Evolutionary conservation across 257 asterid genomes (phyloP).

Genomic region (Paraleonurus japonicus): DNA sequence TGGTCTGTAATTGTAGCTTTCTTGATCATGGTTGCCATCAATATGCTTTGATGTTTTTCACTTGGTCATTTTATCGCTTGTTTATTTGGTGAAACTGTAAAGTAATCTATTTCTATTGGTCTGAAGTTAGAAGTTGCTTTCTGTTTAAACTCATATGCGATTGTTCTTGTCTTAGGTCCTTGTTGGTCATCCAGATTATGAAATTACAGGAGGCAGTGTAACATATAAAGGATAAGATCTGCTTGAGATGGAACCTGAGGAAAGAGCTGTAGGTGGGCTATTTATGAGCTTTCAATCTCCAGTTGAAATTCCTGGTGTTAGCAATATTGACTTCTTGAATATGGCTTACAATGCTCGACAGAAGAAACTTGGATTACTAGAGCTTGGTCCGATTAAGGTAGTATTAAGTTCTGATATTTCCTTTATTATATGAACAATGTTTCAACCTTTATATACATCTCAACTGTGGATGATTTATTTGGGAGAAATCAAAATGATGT

Average conservation of each 20-base stretch:
- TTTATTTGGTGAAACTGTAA: background rate
- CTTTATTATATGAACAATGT: background rate
- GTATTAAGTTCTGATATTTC: background rate
- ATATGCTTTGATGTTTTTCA: background rate
- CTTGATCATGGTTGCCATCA: background rate
- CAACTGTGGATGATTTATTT: background rate
- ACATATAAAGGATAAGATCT: constrained; percentile 82
- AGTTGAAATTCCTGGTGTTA: constrained; percentile 93
- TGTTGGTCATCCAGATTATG: constrained; percentile 99
- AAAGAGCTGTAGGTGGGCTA: constrained; percentile 91
- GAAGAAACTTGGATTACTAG: constrained; percentile 75
- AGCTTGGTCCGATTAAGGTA: constrained; percentile 98
- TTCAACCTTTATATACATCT: background rate
- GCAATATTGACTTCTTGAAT: constrained; percentile 90
- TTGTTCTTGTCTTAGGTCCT: constrained; percentile 67
- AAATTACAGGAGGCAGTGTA: constrained; percentile 79
- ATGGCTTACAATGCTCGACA: constrained; percentile 95
- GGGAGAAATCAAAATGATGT: background rate
- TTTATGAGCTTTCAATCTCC: constrained; percentile 99
- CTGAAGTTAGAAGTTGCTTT: constrained; percentile 8
- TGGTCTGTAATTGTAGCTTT: constrained; percentile 4
- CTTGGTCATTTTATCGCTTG: background rate
- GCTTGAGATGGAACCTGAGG: constrained; percentile 95
- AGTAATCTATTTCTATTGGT: background rate
- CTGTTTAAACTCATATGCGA: constrained; percentile 25